Evolutionary conservation across 768 basidiomycete species (phyloP).

Genomic region (Serendipita sp.): DNA sequence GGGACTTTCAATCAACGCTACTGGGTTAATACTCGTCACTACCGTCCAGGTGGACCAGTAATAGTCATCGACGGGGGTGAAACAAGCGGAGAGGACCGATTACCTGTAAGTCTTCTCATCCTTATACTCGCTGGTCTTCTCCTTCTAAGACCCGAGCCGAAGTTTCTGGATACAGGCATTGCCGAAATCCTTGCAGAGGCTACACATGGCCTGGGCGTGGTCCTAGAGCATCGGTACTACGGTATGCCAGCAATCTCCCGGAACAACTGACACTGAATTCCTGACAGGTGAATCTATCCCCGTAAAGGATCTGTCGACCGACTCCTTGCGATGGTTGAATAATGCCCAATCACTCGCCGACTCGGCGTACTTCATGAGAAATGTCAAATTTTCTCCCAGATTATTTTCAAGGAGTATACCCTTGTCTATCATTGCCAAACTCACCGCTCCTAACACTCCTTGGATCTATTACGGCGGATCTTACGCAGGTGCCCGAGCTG

Average conservation of each 20-base stretch:
- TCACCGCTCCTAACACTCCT: conserved; percentile 57
- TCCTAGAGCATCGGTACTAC: conserved; percentile 90
- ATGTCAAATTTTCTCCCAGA: conserved; percentile 43
- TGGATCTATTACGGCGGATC: conserved; percentile 94
- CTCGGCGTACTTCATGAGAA: conserved; percentile 79
- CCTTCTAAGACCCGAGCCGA: conserved; percentile 23
- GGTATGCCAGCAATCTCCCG: conserved; percentile 27
- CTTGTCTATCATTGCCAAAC: conserved; percentile 39
- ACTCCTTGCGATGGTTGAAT: conserved; percentile 72
- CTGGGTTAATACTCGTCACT: conserved; percentile 80
- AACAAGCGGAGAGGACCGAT: conserved; percentile 60
- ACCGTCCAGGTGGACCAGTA: conserved; percentile 61
- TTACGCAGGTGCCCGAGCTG: conserved; percentile 85
- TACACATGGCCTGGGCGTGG: conserved; percentile 75
- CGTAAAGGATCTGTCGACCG: conserved; percentile 63
- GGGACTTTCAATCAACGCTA: conserved; percentile 76
- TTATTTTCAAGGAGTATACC: neutral
- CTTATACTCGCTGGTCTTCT: conserved; percentile 4
- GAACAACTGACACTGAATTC: neutral
- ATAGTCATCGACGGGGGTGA: conserved; percentile 89
- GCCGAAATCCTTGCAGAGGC: conserved; percentile 70
- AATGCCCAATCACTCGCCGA: conserved; percentile 84
- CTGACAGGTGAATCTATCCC: conserved; percentile 54
- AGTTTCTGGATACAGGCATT: conserved; percentile 65
- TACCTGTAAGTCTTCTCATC: conserved; percentile 20